Evolutionary conservation across 2,329 filamentous ascomycete species (phyloP), one percentile per base, ranked within the genome.

Genomic region (Colletotrichum australisinense): DNA sequence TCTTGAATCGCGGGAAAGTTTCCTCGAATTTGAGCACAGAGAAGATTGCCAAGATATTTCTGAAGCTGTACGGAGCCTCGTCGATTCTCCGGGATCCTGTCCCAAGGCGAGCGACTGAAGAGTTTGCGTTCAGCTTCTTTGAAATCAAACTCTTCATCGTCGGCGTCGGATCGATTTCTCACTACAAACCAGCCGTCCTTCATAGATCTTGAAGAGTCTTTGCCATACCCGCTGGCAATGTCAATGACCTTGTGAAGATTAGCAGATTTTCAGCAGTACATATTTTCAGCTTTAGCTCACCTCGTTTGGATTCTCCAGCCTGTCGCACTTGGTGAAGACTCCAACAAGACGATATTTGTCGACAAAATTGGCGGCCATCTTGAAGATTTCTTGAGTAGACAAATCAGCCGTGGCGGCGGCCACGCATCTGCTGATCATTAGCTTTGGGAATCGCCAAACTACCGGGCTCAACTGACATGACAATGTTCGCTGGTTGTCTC

Each of bases 251-350:
- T 9, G 0, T 2, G 2, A 9, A 11, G 1, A 3, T 68, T 5
- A 72, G 28, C 19, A 19, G 7, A 9, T 1, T 22, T 26, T 4
- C 6, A 19, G 14, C 2, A 26, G 8, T 1, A 42, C 12, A 5
- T n/a, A 30, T 24, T 3, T 2, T 38, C 32, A 9, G 12, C 5
- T 5, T 16, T 1, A 55, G 11, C 42, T 49, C 2, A 67, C 76
- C 75, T 75, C 73, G 76, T 75, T 55, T 69, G 75, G 70, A 46
- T 78, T 71, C 3, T 69, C 60, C 11, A 75, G 62, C 64, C 76
- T 76, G n/a, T 84, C 82, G 53, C 82, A 84, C 67, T 84, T 83
- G 1, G 83, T 84, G 32, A 83, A 80, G 1, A 84, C 82, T 0
- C 82, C 80, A 19, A 84, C 76, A n/a, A 82, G 75, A 2, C 81